Evolutionary conservation across 129 eudicot genomes (phyloP).

Genomic region (Heracleum sosnowskyi): DNA sequence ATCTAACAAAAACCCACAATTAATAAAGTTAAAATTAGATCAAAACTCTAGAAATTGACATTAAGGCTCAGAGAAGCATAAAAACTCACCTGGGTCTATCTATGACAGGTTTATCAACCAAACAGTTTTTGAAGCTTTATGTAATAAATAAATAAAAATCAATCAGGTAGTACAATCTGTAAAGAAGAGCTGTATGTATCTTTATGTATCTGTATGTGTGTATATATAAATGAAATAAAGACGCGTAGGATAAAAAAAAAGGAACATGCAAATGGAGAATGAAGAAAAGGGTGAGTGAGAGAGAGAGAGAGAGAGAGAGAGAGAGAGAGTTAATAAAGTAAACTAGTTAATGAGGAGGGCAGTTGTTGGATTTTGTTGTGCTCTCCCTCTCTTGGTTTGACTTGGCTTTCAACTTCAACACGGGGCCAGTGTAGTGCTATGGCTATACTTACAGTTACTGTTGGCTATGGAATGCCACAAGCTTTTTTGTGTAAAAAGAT

Average conservation of each 20-base stretch:
- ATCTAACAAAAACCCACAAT: background rate
- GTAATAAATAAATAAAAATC: background rate
- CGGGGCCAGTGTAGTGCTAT: background rate
- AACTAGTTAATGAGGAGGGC: too few species aligned
- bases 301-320: too few species aligned
- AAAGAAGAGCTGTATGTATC: too few species aligned
- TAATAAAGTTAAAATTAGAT: background rate
- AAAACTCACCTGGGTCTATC: background rate
- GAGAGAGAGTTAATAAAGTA: too few species aligned
- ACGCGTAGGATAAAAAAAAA: conserved; percentile 1
- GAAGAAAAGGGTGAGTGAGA: background rate
- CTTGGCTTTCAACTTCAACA: too few species aligned
- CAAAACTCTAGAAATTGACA: too few species aligned
- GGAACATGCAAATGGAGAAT: conserved; percentile 1
- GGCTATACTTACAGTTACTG: too few species aligned
- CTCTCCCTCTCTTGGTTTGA: background rate
- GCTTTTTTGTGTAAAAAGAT: too few species aligned
- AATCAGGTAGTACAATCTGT: background rate
- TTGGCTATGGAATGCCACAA: too few species aligned
- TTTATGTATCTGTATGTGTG: background rate
- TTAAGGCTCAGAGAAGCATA: background rate
- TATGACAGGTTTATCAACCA: background rate
- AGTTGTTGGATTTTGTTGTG: background rate
- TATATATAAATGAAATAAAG: background rate
- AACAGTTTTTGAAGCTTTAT: background rate